These are phyloP conservation scores for Globisporangium spinosum DNA, from an alignment of 352 stramenopile genomes.

Conservation along the genomic window DNA sequence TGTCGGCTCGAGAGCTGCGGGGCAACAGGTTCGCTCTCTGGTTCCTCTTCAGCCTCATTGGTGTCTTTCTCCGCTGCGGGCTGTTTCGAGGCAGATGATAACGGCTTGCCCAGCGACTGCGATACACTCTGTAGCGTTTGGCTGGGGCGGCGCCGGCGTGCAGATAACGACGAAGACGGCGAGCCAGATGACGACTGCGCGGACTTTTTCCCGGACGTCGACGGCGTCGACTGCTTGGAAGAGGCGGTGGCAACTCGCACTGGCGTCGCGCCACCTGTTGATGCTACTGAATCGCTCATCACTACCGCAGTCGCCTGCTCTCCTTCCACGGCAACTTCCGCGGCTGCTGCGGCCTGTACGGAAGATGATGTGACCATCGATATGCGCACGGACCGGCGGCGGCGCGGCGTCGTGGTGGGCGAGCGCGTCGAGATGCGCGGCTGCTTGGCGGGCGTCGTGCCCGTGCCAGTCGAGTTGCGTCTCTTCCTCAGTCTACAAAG, in stretches of 20 bases:
- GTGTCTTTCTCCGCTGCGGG: neutral
- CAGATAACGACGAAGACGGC: conserved; percentile 18
- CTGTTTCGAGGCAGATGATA: neutral
- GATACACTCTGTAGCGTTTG: conserved; percentile 24
- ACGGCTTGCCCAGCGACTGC: conserved; percentile 21
- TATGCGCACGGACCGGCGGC: neutral
- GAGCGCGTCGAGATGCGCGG: neutral
- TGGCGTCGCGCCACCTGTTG: neutral
- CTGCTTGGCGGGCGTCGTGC: conserved; percentile 3
- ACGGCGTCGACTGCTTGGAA: conserved; percentile 3
- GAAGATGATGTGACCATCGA: neutral
- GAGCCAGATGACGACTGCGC: conserved; percentile 23
- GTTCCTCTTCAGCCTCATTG: neutral
- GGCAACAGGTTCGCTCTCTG: neutral
- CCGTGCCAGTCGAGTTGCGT: conserved; percentile 6
- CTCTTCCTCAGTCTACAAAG: conserved; percentile 1
- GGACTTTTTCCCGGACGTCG: neutral
- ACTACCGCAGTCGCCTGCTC: neutral
- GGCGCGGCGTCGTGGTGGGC: conserved; percentile 1
- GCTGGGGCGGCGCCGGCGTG: conserved; percentile 16
- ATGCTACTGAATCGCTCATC: neutral
- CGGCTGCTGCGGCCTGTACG: neutral
- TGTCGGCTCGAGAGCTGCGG: conserved; percentile 20
- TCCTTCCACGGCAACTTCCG: neutral
- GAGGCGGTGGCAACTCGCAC: neutral